Base-by-base conservation (phyloP, 2,329 filamentous ascomycete species). In the Immersiporthe knoxdaviesiana region DNA sequence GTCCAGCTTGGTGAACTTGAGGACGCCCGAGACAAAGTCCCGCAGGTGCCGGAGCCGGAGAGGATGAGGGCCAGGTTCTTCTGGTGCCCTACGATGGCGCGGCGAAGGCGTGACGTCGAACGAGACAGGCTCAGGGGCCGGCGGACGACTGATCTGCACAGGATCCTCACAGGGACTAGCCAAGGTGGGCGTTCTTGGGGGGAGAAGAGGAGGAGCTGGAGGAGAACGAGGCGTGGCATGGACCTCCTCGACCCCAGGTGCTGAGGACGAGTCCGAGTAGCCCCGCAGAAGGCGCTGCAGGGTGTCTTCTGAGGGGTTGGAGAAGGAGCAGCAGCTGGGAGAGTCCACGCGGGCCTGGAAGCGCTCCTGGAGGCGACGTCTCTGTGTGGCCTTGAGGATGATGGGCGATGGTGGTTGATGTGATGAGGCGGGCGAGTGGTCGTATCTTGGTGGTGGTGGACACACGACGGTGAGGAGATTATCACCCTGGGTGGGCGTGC, bases 41-140 rank as follows among this genome's bases (percentile, higher is more conserved):
- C 84, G 72, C 86, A 80, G 75, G 85, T 87, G 71, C 87, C 84
- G 69, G 88, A 85, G 32, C 88, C 81, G 8, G 85, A 85, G 14
- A 85, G 84, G 21, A 85, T 85, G 71, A 88, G 72, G 84, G 84
- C 84, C 41, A 37, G 65, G 41, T 44, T 63, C 50, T 35, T 8
- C 35, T 35, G 30, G 41, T 11, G 41, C 32, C 18, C 7, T n/a
- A 30, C 4, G 2, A 32, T 2, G 12, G 27, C 14, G 24, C 8
- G 52, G 24, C 8, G 58, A 14, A 52, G 32, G 16, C n/a, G 47
- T 54, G 50, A 41, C 47, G 21, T 37, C 7, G 1, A 70, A 41
- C 27, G 61, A 65, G 18, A 32, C 41, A 18, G 65, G 59, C 44
- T 66, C 58, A 50, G 37, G 59, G 14, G 59, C 59, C 39, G 27